A percentile compares a stretch with the other conserved stretches of the same genome.
phyloP scores from a whole-genome alignment of 1,284 basidiomycete genomes.

The Pseudomicrostroma phylloplanum region DNA sequence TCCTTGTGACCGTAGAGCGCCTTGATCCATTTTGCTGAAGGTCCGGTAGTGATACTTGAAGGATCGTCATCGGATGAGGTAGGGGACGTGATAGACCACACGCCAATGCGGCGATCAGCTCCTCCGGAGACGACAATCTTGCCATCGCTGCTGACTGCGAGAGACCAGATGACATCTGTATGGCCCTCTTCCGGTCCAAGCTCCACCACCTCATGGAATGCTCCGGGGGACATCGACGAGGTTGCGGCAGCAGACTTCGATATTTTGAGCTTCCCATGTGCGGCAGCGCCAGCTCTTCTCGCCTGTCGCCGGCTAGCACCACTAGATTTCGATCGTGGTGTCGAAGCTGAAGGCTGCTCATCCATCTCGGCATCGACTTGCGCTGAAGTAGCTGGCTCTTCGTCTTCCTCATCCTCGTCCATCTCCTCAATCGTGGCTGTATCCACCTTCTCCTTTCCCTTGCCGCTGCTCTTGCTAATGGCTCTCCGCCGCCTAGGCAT shows the following conservation, averaged over 20 bases:
- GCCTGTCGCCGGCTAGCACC: slow-evolving; percentile 2
- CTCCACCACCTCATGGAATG: slow-evolving; percentile 20
- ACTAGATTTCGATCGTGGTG: slow-evolving; percentile 8
- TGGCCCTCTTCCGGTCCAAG: slow-evolving; percentile 61
- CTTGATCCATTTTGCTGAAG: slow-evolving; percentile 60
- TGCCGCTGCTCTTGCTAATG: not conserved
- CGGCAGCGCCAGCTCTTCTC: slow-evolving; percentile 37
- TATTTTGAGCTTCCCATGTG: slow-evolving; percentile 1
- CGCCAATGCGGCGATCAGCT: slow-evolving; percentile 60
- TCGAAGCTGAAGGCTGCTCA: not conserved
- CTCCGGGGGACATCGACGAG: slow-evolving; percentile 11
- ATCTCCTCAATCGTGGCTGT: slow-evolving; percentile 19
- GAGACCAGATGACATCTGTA: slow-evolving; percentile 71
- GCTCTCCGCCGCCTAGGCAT: slow-evolving; percentile 9
- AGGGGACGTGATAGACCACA: slow-evolving; percentile 25
- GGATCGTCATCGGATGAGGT: slow-evolving; percentile 1
- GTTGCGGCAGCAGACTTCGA: slow-evolving; percentile 7
- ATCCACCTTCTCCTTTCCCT: not conserved
- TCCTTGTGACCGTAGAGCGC: slow-evolving; percentile 57
- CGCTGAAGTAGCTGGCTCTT: not conserved
- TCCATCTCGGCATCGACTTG: slow-evolving; percentile 4
- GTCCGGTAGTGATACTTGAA: not conserved
- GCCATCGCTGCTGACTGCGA: slow-evolving; percentile 80
- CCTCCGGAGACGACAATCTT: slow-evolving; percentile 79
- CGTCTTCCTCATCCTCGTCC: slow-evolving; percentile 8